A percentile compares a stretch with the other conserved stretches of the same genome.
phyloP scores from a whole-genome alignment of 768 basidiomycete genomes.

The Russula sp. region DNA sequence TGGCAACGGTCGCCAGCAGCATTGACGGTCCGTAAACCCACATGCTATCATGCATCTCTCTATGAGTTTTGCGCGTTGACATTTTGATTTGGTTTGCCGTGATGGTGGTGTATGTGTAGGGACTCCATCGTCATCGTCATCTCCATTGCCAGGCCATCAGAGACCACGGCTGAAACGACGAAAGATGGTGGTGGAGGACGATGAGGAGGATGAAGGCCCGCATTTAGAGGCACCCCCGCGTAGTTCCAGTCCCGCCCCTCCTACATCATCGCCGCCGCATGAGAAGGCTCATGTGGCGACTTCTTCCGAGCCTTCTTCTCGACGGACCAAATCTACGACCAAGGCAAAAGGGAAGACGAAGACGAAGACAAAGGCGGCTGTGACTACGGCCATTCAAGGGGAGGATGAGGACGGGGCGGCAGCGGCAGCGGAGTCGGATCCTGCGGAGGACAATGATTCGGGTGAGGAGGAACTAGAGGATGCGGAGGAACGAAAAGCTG shows the following conservation, averaged over 20 bases:
- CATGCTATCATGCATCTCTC: neutral
- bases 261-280: neutral
- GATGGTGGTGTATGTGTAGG: neutral
- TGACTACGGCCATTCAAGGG: neutral
- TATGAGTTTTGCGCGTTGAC: neutral
- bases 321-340: neutral
- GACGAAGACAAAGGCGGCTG: constrained; percentile 13
- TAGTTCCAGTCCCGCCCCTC: neutral
- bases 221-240: constrained; percentile 10
- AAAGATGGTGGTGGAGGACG: constrained; percentile 47
- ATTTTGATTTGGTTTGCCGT: neutral
- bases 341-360: constrained; percentile 18
- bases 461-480: constrained; percentile 37
- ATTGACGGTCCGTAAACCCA: neutral
- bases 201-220: constrained; percentile 30
- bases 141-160: constrained; percentile 24
- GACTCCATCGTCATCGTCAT: neutral
- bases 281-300: neutral
- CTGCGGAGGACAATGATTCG: constrained; percentile 29
- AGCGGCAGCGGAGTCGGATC: constrained; percentile 24
- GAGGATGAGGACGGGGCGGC: constrained; percentile 20
- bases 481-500: constrained; percentile 40
- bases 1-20: neutral
- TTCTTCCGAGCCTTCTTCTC: constrained; percentile 2
- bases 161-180: constrained; percentile 41